Evolutionary conservation across 2,329 filamentous ascomycete species (phyloP), one percentile per base, ranked within the genome.

Genomic region (Pseudonectria buxi): DNA sequence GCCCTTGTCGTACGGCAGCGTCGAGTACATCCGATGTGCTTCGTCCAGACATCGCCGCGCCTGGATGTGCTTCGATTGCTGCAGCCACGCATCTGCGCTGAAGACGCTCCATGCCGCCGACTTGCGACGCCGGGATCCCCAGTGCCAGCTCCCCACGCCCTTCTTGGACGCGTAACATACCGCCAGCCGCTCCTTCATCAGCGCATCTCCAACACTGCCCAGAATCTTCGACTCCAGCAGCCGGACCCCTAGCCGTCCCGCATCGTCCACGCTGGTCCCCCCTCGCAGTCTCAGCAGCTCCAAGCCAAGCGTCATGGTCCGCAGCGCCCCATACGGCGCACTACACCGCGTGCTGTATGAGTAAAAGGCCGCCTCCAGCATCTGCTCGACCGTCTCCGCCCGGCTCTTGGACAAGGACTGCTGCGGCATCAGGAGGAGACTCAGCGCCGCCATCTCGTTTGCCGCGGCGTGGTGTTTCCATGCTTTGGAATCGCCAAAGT

Each of bases 381-480:
- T 86, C 48, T 86, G 77, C 50, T 94, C 86, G 26, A 95, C 74
- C 5, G 78, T 82, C 51, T 96, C 92, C 2, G 82, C 68, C 41
- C 90, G 80, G 18, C 76, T 78, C 56, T 89, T 95, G 11, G 83
- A 79, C 3, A 78, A 80, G 43, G 84, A 68, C 12, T 74, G 73
- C 41, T 84, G 76, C 1, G 86, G 80, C 51, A 83, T 81, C 41
- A 98, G 72, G 24, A 98, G 74, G 27, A 86, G 76, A 51, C 86
- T 86, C 10, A 95, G 66, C 5, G 86, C 89, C 22, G 85, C 83
- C 90, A 98, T 96, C 66, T 98, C 92, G 58, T 94, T 90, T 2
- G 86, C 83, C 4, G 86, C 90, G 0, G 92, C 92, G 56, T 95
- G 87, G 54, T 96, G 86, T 50, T 79, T 86, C 92, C 92, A 98